Conservation (phyloP, 2,329 filamentous ascomycete species). For the Exophiala sideris region DNA sequence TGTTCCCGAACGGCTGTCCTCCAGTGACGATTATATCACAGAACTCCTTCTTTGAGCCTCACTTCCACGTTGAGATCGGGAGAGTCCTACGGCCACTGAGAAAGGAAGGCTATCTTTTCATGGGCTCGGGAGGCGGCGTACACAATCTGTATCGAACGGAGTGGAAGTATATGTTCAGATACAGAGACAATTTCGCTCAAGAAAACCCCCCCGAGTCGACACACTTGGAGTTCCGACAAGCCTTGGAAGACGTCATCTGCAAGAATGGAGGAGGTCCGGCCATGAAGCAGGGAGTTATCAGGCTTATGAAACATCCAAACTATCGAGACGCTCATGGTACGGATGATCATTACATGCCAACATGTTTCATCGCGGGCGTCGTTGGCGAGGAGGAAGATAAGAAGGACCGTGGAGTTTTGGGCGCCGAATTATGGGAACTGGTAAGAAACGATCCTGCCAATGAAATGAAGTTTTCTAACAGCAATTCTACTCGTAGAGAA, state of each 20-base stretch:
- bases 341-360: conserved; percentile 67
- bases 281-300: conserved; percentile 54
- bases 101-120: conserved; percentile 54
- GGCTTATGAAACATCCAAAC: conserved; percentile 65
- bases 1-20: conserved; percentile 63
- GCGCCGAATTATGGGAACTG: conserved; percentile 60
- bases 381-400: conserved; percentile 50
- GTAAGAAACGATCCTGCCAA: neutral
- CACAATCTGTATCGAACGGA: conserved; percentile 68
- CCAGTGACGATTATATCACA: conserved; percentile 59
- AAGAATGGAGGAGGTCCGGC: conserved; percentile 52
- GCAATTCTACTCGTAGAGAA: neutral
- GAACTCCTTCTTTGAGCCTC: conserved; percentile 54
- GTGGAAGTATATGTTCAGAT: conserved; percentile 64
- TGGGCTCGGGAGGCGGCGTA: conserved; percentile 61
- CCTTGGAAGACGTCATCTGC: conserved; percentile 58
- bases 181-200: conserved; percentile 62
- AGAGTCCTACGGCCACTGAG: conserved; percentile 54
- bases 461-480: neutral
- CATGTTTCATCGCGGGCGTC: conserved; percentile 60
- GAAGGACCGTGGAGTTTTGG: conserved; percentile 41
- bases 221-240: conserved; percentile 64
- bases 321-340: conserved; percentile 66
- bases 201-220: conserved; percentile 56
- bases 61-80: conserved; percentile 57